Base-by-base conservation (phyloP, 2,329 filamentous ascomycete genomes). In the Fusarium albidum region DNA sequence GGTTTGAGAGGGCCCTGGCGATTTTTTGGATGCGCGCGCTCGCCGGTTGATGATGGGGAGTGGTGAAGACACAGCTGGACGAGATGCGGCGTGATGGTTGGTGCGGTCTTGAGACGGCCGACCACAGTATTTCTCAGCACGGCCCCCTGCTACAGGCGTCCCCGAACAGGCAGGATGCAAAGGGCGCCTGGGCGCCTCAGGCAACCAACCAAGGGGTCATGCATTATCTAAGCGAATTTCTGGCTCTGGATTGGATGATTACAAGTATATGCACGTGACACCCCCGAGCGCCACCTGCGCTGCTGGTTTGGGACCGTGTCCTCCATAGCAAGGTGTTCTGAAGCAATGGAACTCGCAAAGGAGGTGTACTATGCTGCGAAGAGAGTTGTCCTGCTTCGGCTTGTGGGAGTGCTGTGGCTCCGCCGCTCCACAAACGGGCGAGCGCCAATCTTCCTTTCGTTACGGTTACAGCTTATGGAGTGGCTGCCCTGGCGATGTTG, bases 11-110 rank as follows among this genome's bases (percentile, higher is more conserved):
- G 78, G 79, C 79, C 80, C 77, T 79, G 79, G 80, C 77, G 81
- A 82, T 82, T 80, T 82, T 82, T 82, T 79, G 75, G 80, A 84
- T 84, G 81, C 81, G 82, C 81, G 81, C 79, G 72, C 76, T 80
- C 74, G 75, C 76, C 75, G 68, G 68, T 73, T 75, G 74, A 77
- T 77, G 75, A 79, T 77, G 75, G 74, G 77, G 78, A 79, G 73
- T 78, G 77, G 78, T 79, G 77, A 79, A 77, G 76, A 77, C 76
- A 78, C 76, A 77, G 73, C 71, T 67, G 75, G 63, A 74, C 75
- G 78, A 78, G 76, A 77, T 79, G 76, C 74, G 72, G 74, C 74
- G 75, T 77, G 75, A 77, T 73, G 74, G 75, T 71, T 74, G 72
- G 75, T 78, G 76, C 76, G 62, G 75, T 72, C 67, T 62, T 66